These are phyloP conservation scores for Alternaria ventricosa DNA, from an alignment of 2,329 filamentous ascomycete genomes.

Conservation along the genomic window DNA sequence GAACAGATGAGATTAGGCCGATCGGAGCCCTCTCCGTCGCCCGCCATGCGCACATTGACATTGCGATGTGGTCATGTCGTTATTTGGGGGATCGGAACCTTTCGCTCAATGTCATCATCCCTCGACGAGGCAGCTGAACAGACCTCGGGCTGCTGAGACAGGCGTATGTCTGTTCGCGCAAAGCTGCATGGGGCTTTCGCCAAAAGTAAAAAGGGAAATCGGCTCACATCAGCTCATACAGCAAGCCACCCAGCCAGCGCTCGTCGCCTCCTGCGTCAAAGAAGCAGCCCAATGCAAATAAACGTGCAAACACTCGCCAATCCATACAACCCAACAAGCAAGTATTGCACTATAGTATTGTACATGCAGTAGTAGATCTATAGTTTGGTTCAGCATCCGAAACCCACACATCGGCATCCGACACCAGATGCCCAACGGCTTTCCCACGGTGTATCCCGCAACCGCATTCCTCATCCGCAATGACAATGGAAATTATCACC, in stretches of 20 bases:
- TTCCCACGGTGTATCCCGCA: not conserved
- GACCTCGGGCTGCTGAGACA: not conserved
- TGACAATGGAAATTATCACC: not conserved
- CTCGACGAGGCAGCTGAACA: not conserved
- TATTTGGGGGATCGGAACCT: not conserved
- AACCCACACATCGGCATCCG: not conserved
- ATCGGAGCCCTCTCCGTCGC: not conserved
- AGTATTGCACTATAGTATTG: not conserved
- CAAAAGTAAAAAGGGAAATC: not conserved
- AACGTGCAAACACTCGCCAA: not conserved
- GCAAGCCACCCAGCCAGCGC: not conserved
- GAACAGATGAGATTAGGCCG: conserved; percentile 8
- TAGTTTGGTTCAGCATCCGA: not conserved
- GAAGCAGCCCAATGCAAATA: not conserved
- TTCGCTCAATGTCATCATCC: not conserved
- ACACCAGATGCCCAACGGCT: not conserved
- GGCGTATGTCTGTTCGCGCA: not conserved
- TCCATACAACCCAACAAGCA: not conserved
- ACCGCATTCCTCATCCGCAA: not conserved
- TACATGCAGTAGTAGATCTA: not conserved
- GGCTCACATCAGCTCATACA: not conserved
- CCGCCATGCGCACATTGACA: not conserved
- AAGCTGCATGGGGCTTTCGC: not conserved
- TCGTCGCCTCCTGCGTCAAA: not conserved
- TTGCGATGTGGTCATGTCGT: not conserved